Conservation (phyloP, 495 filamentous ascomycete species). For the Lophiotrema nucula region DNA sequence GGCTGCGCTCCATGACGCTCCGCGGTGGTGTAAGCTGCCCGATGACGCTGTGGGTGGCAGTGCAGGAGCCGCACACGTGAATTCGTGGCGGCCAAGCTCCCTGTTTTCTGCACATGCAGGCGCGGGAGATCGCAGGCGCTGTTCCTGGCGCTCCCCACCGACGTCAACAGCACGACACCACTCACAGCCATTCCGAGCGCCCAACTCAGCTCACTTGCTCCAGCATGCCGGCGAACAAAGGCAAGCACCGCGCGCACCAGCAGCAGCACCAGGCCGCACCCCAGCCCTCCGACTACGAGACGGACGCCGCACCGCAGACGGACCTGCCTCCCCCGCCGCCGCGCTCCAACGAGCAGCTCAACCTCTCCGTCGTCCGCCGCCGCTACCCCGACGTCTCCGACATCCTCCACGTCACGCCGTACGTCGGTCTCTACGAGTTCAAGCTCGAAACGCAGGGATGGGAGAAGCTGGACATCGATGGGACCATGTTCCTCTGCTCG, state of each 20-base stretch:
- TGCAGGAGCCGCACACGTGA: neutral
- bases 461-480: slow-evolving; percentile 77
- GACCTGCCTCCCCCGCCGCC: slow-evolving; percentile 45
- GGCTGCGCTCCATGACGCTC: too few species aligned
- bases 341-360: slow-evolving; percentile 76
- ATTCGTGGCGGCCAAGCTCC: neutral
- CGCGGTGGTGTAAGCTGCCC: neutral
- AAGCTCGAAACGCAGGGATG: slow-evolving; percentile 58
- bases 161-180: neutral
- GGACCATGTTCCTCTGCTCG: slow-evolving; percentile 77
- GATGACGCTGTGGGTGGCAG: neutral
- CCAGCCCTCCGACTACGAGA: slow-evolving; percentile 64
- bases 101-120: too few species aligned
- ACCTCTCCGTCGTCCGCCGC: slow-evolving; percentile 72
- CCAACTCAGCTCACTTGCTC: neutral
- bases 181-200: neutral
- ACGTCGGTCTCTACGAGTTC: slow-evolving; percentile 78
- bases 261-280: slow-evolving; percentile 33
- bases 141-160: too few species aligned
- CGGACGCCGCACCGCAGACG: slow-evolving; percentile 50
- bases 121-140: too few species aligned
- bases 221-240: slow-evolving; percentile 25
- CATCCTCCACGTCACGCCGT: slow-evolving; percentile 73
- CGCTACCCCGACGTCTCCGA: slow-evolving; percentile 65
- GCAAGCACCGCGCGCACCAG: slow-evolving; percentile 33